phyloP scores from a whole-genome alignment of 2,329 filamentous ascomycete genomes.

The Calonectria ilicicola region DNA sequence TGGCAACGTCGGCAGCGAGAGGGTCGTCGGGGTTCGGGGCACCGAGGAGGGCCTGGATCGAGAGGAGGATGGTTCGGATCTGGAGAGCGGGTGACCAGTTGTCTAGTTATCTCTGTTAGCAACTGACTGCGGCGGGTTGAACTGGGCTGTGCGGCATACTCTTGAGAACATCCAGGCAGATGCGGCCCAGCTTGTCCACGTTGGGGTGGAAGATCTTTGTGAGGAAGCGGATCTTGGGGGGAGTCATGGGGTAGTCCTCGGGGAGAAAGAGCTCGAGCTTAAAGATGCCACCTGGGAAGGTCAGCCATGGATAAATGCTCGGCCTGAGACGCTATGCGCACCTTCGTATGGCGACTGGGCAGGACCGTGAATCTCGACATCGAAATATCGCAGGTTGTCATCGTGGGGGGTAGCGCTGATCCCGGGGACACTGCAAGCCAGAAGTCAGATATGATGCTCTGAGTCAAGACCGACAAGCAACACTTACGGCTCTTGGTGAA shows the following conservation, averaged over 20 bases:
- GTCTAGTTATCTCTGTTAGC: slow-evolving; percentile 64
- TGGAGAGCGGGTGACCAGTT: slow-evolving; percentile 99
- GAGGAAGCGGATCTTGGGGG: slow-evolving; percentile 97
- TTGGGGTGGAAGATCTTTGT: slow-evolving; percentile 99
- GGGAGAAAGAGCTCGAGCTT: slow-evolving; percentile 97
- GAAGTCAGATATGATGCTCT: slow-evolving; percentile 33
- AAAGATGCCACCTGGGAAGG: slow-evolving; percentile 78
- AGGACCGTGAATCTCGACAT: slow-evolving; percentile 95
- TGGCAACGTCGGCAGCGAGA: slow-evolving; percentile 96
- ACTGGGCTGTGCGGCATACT: slow-evolving; percentile 66
- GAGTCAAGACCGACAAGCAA: slow-evolving; percentile 16
- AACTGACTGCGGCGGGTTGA: background rate
- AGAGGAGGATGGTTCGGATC: slow-evolving; percentile 98
- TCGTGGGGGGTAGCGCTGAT: slow-evolving; percentile 97
- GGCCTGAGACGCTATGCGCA: slow-evolving; percentile 52
- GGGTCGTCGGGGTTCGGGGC: slow-evolving; percentile 98
- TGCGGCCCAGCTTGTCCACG: slow-evolving; percentile 96
- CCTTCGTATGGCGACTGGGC: slow-evolving; percentile 95
- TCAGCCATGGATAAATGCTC: slow-evolving; percentile 16
- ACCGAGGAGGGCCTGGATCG: slow-evolving; percentile 95
- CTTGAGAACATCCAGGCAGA: slow-evolving; percentile 97
- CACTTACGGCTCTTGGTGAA: slow-evolving; percentile 94
- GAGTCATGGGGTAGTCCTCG: slow-evolving; percentile 99
- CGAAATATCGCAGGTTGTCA: slow-evolving; percentile 97
- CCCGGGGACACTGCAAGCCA: slow-evolving; percentile 80